Conservation (phyloP, 1,284 basidiomycete species). For the Hymenochaete sp. region DNA sequence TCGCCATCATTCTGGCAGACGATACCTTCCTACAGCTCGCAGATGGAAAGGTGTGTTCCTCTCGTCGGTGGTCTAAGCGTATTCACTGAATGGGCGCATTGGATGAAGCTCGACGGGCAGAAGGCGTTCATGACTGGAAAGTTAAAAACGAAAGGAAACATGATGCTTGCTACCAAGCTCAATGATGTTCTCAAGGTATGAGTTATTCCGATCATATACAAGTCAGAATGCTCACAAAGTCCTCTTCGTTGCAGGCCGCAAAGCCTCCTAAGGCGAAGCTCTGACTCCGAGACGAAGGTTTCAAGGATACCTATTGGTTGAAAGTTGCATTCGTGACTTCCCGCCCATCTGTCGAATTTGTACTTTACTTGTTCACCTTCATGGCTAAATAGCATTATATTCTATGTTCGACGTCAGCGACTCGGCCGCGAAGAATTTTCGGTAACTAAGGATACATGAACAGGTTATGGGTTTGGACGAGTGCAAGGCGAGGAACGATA, state of each 20-base stretch:
- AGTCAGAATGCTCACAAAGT: not conserved
- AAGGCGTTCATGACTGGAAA: slow-evolving; percentile 93
- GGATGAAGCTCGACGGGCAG: slow-evolving; percentile 66
- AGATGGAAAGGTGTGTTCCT: slow-evolving; percentile 48
- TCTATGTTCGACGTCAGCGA: too few species aligned
- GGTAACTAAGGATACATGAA: too few species aligned
- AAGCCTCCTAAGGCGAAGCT: slow-evolving; percentile 19
- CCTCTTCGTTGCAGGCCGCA: slow-evolving; percentile 9
- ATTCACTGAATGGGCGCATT: not conserved
- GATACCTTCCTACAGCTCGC: slow-evolving; percentile 61
- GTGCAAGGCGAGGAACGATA: too few species aligned
- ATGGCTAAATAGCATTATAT: too few species aligned
- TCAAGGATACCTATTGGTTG: too few species aligned
- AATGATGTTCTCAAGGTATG: slow-evolving; percentile 71
- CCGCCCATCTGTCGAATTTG: too few species aligned
- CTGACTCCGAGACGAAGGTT: too few species aligned
- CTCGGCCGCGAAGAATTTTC: too few species aligned
- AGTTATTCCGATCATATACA: not conserved
- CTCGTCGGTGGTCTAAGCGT: not conserved
- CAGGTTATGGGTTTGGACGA: too few species aligned
- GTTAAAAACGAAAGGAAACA: slow-evolving; percentile 78
- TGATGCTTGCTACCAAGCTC: slow-evolving; percentile 87
- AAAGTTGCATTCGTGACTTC: too few species aligned
- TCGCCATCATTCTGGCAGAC: slow-evolving; percentile 70
- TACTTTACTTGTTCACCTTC: too few species aligned